Conservation (phyloP, 169 alveolate species). For the Besnoitia besnoiti region DNA sequence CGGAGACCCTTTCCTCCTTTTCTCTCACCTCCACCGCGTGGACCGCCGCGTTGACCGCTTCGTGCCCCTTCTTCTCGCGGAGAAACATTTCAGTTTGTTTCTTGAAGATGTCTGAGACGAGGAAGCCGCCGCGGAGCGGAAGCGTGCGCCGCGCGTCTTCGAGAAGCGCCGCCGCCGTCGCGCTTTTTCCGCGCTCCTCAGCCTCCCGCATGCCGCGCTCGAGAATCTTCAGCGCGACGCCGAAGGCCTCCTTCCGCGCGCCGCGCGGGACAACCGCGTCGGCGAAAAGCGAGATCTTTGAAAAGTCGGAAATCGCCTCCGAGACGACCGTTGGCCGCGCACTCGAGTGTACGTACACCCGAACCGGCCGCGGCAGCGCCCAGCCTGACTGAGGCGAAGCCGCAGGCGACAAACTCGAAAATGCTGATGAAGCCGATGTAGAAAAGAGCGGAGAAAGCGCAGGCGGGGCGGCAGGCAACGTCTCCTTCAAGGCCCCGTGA, state of each 20-base stretch:
- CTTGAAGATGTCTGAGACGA: neutral
- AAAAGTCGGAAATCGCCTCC: neutral
- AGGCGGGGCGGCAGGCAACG: neutral
- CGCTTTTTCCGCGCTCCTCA: neutral
- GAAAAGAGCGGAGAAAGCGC: neutral
- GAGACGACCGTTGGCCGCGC: neutral
- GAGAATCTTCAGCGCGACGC: neutral
- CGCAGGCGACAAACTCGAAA: neutral
- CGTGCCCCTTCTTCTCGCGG: neutral
- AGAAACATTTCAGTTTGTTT: neutral
- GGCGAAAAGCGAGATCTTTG: neutral
- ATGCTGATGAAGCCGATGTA: neutral
- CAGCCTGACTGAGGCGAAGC: neutral
- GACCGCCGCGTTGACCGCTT: neutral
- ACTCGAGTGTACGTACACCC: conserved; percentile 3
- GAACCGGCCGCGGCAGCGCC: neutral
- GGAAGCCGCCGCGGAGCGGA: neutral
- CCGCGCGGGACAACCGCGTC: neutral
- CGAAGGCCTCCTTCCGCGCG: neutral
- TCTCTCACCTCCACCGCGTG: neutral
- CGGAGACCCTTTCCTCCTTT: neutral
- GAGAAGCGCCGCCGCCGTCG: neutral
- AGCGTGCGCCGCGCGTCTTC: neutral
- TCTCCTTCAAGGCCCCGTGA: neutral
- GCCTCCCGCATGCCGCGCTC: conserved; percentile 4